A percentile compares a stretch with the other conserved stretches of the same genome.
phyloP scores from a whole-genome alignment of 2,329 filamentous ascomycete species.

The Xylaria hypoxylon region DNA sequence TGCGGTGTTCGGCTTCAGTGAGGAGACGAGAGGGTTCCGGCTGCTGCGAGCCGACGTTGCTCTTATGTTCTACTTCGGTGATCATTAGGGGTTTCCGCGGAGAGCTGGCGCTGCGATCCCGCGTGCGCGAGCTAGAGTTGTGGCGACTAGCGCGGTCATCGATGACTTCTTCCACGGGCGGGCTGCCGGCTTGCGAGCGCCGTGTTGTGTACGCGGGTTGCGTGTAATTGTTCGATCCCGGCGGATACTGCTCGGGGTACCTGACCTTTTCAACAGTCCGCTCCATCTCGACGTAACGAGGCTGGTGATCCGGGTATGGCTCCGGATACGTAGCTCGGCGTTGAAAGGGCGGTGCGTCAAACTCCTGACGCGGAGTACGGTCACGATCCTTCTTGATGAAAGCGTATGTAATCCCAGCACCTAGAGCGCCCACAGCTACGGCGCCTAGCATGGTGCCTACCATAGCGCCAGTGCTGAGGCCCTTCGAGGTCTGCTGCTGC shows the following conservation, averaged over 20 bases:
- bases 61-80: conserved; percentile 57
- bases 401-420: conserved; percentile 72
- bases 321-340: conserved; percentile 62
- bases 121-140: conserved; percentile 50
- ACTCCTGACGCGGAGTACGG: conserved; percentile 56
- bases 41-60: conserved; percentile 54
- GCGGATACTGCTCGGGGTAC: conserved; percentile 52
- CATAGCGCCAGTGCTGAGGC: conserved; percentile 65
- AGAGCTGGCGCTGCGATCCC: conserved; percentile 56
- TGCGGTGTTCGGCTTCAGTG: conserved; percentile 42
- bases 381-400: conserved; percentile 71
- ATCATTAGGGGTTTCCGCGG: conserved; percentile 55
- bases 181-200: conserved; percentile 51
- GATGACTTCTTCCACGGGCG: conserved; percentile 53
- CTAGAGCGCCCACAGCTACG: conserved; percentile 76
- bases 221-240: conserved; percentile 50
- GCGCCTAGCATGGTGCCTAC: conserved; percentile 83
- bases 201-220: conserved; percentile 54
- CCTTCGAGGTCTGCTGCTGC: conserved; percentile 37
- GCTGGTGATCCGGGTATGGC: conserved; percentile 49
- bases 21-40: conserved; percentile 48
- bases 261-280: conserved; percentile 54
- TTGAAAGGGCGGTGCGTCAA: conserved; percentile 55
- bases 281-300: conserved; percentile 55
- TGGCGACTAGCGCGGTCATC: conserved; percentile 57